Evolutionary conservation across 31 red algal genomes (phyloP), one percentile per base, ranked within the genome.

Genomic region (Odonthalia washingtoniensis): DNA sequence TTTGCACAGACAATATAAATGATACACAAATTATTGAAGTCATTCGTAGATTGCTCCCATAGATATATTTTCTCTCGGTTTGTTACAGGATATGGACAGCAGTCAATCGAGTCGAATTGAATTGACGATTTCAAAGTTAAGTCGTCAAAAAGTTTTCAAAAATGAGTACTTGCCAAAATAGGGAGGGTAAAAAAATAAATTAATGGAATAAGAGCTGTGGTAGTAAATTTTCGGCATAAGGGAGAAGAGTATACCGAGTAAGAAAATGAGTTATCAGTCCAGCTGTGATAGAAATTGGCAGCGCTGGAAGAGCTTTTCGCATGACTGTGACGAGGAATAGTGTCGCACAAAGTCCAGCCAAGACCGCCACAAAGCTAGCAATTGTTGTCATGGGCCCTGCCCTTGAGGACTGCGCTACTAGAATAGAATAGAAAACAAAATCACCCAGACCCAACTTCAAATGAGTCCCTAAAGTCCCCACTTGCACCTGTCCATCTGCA

Each of bases 351-450:
- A 97, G 77, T 4, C 95, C 95, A 57, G 89, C 91, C 38, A 94
- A 65, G 69, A 97, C 92, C 5, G 95, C 83, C 2, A 91, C 82
- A 84, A 97, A 94, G 24, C 88, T 91, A 33, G 88, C 68, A 18
- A 97, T 74, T 61, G 89, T 77, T 32, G 95, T 94, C 79, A 97
- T 85, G 21, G 90, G 81, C n/a, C 91, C 91, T 21, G 76, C 41
- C 65, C 82, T 78, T 46, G 81, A 86, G 30, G 91, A 85, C 65
- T 89, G 53, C 1, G 95, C 80, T 14, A 97, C 95, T 27, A 97
- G 88, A 85, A 97, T 76, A 1, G 82, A 89, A 64, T 97, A 97
- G 57, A 97, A 97, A 16, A 97, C 95, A 87, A 93, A 97, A 75
- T 97, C 95, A 12, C 95, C 95, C 18, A 97, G 69, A 28, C 95